phyloP scores from a whole-genome alignment of 768 basidiomycete species.

The Mrakia frigida region DNA sequence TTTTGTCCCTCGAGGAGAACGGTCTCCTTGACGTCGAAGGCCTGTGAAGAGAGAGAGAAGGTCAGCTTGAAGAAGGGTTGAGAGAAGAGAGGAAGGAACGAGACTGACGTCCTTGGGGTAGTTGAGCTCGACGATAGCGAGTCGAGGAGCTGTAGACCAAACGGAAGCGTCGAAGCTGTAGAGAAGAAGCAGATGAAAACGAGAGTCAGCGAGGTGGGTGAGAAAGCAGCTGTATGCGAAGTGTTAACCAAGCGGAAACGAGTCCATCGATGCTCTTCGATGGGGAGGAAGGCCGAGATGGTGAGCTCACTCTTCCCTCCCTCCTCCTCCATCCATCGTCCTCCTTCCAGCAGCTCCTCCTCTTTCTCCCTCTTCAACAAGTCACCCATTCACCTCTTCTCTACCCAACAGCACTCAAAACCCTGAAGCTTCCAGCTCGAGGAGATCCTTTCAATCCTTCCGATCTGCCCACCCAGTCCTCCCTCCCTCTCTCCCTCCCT shows the following conservation, averaged over 20 bases:
- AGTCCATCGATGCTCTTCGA: too few relatives aligned
- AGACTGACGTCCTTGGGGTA: slow-evolving; percentile 17
- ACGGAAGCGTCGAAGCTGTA: slow-evolving; percentile 28
- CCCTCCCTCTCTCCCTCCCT: not conserved
- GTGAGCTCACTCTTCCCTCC: not conserved
- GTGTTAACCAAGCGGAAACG: too few relatives aligned
- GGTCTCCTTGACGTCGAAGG: slow-evolving; percentile 23
- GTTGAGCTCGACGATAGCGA: slow-evolving; percentile 30
- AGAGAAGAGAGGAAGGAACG: not conserved
- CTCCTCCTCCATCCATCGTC: not conserved
- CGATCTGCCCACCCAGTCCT: not conserved
- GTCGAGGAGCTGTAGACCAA: slow-evolving; percentile 26
- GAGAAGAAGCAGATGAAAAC: not conserved
- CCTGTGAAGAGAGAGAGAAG: not conserved
- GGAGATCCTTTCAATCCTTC: not conserved
- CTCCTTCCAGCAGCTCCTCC: too few relatives aligned
- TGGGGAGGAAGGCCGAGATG: too few relatives aligned
- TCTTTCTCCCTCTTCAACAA: too few relatives aligned
- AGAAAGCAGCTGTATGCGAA: too few relatives aligned
- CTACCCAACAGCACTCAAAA: too few relatives aligned
- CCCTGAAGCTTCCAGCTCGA: not conserved
- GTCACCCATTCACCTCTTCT: too few relatives aligned
- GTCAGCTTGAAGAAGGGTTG: not conserved
- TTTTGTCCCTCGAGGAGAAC: slow-evolving; percentile 27
- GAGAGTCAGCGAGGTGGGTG: not conserved